Conservation (phyloP, 768 basidiomycete species). For the Podaxis sp. region DNA sequence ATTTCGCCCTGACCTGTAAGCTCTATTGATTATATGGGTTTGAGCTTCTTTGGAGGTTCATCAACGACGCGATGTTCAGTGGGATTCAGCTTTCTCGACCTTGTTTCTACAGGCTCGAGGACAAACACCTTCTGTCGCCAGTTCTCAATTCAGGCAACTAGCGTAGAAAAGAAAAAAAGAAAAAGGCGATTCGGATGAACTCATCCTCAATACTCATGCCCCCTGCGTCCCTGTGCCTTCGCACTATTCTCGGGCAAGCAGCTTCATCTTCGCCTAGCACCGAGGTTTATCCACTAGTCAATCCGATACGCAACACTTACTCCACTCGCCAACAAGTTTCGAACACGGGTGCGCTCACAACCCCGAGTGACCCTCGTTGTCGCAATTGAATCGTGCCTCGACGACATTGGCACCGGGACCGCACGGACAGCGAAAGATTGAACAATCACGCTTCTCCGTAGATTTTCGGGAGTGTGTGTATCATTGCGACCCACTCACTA, state of each 20-base stretch:
- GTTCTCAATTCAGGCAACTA: neutral
- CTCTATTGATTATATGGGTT: no score
- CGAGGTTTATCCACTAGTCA: neutral
- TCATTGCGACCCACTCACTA: neutral
- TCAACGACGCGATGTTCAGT: no score
- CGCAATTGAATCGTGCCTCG: slow-evolving; percentile 1
- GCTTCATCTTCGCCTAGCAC: neutral
- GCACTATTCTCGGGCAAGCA: neutral
- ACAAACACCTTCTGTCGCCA: neutral
- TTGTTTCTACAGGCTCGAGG: neutral
- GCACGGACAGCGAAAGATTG: neutral
- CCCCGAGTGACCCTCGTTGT: slow-evolving; percentile 3
- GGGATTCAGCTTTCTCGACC: neutral
- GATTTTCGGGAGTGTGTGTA: neutral
- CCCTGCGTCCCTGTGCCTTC: neutral
- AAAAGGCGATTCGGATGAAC: neutral
- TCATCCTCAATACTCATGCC: neutral
- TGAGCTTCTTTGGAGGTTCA: no score
- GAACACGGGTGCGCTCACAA: slow-evolving; percentile 3
- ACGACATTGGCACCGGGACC: neutral
- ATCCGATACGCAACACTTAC: neutral
- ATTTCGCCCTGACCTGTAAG: no score
- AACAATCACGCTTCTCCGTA: neutral
- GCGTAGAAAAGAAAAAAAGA: no score
- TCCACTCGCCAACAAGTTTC: neutral